Evolutionary conservation across 805 yeast genomes (phyloP), one percentile per base, ranked within the genome.

Genomic region (Wickerhamomyces canadensis): DNA sequence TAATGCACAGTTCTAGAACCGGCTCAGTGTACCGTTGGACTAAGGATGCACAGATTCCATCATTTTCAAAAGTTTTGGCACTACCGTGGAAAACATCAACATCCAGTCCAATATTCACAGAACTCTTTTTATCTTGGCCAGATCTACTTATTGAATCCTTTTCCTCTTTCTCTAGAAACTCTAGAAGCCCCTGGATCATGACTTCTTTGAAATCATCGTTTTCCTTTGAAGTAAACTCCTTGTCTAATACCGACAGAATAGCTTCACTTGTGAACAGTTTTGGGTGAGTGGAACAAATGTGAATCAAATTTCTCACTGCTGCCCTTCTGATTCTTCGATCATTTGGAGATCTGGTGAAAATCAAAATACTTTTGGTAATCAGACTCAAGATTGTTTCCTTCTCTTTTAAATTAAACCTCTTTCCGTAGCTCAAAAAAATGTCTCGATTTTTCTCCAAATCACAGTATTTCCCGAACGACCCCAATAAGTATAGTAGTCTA

Each of bases 41-140:
- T 10, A 87, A 48, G 0, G 84, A 80, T 1, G 91, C 74, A 53
- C 93, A 80, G 0, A 85, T 76, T 12, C 88, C 84, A 51, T 84
- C 93, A 49, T 67, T 72, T 19, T 70, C 61, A 34, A 73, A 68
- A 1, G 69, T 59, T 26, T 65, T 58, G 1, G 76, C 62, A 27
- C 65, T 63, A 0, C 84, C 86, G 47, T 76, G 77, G 46, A 80
- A 73, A 1, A 70, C 72, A 6, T 65, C 68, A 12, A 68, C 58
- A 46, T 75, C 84, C 16, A 48, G 35, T 3, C 41, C 38, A 4
- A 25, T 16, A 12, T 38, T 41, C 13, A 31, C 34, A 6, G 76
- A 64, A 6, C 59, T 38, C 16, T 65, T 63, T 12, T 51, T 49
- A 12, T 61, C 67, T 2, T 62, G 45, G 0, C 74, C 77, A 24